Evolutionary conservation across 108 stramenopile genomes (phyloP), one percentile per base, ranked within the genome.

Genomic region (Cyclotella sp.): DNA sequence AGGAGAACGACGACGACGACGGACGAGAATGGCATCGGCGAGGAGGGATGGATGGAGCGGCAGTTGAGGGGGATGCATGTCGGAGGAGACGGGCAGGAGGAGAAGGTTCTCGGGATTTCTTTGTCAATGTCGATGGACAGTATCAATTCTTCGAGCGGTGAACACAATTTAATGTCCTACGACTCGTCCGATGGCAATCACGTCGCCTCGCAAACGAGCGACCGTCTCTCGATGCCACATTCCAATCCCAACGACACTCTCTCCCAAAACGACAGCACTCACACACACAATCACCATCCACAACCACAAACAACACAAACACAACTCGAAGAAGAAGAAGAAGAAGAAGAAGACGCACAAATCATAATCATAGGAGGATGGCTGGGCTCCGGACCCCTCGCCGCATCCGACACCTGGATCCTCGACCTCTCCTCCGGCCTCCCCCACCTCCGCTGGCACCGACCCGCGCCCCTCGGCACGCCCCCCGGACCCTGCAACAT

Each of bases 401-500:
- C 97, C 0, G 95, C 96, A 7, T 82, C 79, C 16, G 96, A 98
- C 74, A 86, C 89, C 86, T 91, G 92, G 74, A 88, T 96, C 1
- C 68, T 97, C 19, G 93, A 97, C 44, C 79, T 94, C 51, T 76
- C 82, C 11, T 82, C 88, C 0, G 81, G 80, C 39, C 58, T 81
- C 22, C 70, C 75, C 5, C 42, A 81, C 16, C 44, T 92, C 15
- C 84, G 86, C 28, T 91, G 90, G 89, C 87, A 86, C 55, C 87
- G 87, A 63, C 95, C 91, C 2, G 72, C 71, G 3, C 22, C 28
- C 0, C 45, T 28, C 15, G 86, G 83, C 3, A 86, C 87, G 18
- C 87, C 96, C 1, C 96, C 96, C 13, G 97, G 97, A 21, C 95
- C 96, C 0, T 98, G 97, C 84, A 98, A 98, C 75, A 98, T 98